Base-by-base conservation (phyloP, 2,329 filamentous ascomycete genomes). In the Trichoderma simmonsii region DNA sequence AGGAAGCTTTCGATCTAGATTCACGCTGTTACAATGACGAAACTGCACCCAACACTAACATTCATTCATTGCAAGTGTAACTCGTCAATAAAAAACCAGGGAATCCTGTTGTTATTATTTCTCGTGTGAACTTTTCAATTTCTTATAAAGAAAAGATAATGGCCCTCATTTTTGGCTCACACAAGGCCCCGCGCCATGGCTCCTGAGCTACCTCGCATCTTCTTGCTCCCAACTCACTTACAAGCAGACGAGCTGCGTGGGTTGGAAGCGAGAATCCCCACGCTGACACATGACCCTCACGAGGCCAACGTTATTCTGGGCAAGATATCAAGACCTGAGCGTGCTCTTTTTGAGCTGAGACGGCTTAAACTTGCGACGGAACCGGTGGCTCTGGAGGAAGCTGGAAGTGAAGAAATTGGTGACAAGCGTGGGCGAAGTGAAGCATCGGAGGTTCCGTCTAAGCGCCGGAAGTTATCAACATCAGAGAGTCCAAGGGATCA, bases 341-440 rank as follows among this genome's bases (percentile, higher is more conserved):
- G 95, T 21, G 93, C 93, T 1, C 85, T 88, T 61, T 90, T 97
- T 76, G 95, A 98, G 81, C 83, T 98, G 73, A 87, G 93, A 68
- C 86, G 88, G 7, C 86, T 89, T 60, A 90, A 89, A 15, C 76
- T 97, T 3, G 79, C 81, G 54, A 89, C 90, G 0, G 84, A 88
- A 70, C 88, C 78, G 7, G 28, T 77, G 28, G 28, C 32, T n/a
- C 18, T 4, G 24, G 48, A 32, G 14, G 30, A 26, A 54, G 26
- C 66, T 36, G 69, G 65, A 51, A 71, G 70, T n/a, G 26, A 59
- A 5, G 70, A 71, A 15, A 9, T 7, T 4, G 18, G n/a, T 36
- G 28, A 48, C 36, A 64, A 34, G 18, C 61, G 28, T 48, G 34
- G 32, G 21, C 51, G n/a, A 60, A 26, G 34, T 39, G 48, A 36